Percentiles rank a stretch among this genome's conserved stretches.
phyloP scores from a whole-genome alignment of 1,284 basidiomycete species.

The Jaminaea rosea region DNA sequence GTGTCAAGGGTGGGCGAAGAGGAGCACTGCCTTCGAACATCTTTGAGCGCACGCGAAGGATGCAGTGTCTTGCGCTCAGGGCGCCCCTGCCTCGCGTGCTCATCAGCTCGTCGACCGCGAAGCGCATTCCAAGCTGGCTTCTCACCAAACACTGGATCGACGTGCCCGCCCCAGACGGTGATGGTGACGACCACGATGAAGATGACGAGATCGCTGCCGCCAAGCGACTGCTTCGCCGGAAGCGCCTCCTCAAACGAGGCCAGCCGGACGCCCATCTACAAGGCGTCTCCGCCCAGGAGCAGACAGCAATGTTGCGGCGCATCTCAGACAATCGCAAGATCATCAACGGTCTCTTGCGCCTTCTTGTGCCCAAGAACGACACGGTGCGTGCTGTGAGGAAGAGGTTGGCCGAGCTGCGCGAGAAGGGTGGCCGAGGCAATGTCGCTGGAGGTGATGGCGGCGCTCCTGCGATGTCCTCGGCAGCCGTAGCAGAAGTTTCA shows the following conservation, averaged over 20 bases:
- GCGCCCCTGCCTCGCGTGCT: neutral
- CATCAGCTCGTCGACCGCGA: too few relatives aligned
- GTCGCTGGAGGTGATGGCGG: conserved; percentile 7
- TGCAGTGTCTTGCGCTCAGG: too few relatives aligned
- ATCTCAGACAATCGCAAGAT: conserved; percentile 73
- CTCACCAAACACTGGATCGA: neutral
- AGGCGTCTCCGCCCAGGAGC: conserved; percentile 21
- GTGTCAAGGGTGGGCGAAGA: neutral
- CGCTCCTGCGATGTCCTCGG: neutral
- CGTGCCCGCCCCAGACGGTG: too few relatives aligned
- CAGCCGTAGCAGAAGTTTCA: conserved; percentile 27
- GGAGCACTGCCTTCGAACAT: neutral
- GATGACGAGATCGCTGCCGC: too few relatives aligned
- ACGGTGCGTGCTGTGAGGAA: conserved; percentile 74
- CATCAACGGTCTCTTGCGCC: conserved; percentile 68
- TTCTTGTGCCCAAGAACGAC: conserved; percentile 72
- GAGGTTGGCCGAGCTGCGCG: conserved; percentile 52
- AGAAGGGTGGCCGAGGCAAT: conserved; percentile 17
- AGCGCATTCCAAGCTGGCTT: neutral
- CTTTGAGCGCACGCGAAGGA: neutral
- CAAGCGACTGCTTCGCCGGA: neutral
- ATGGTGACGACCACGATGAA: too few relatives aligned
- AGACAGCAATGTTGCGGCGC: conserved; percentile 54
- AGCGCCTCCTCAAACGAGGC: neutral
- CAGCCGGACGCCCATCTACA: neutral